Base-by-base conservation (phyloP, 1,139 yeast genomes). In the Blastobotrys capitulatus region DNA sequence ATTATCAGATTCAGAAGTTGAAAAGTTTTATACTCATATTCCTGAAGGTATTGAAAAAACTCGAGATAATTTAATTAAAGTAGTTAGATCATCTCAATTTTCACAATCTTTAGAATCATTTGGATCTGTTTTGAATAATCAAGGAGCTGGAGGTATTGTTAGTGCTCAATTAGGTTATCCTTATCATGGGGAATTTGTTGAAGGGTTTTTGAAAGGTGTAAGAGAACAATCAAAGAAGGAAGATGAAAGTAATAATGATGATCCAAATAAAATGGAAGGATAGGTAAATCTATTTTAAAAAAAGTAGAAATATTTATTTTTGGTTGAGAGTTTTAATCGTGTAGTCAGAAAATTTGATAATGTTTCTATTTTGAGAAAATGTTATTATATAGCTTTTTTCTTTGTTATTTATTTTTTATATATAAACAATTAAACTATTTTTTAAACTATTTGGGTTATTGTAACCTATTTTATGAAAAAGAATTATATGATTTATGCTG, bases 141-240 rank as follows among this genome's bases (percentile, higher is more conserved):
- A 66, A 15, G 83, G 82, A 1, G 77, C 80, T 6, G 84, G 84
- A 1, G 71, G 66, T 49, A 60, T 79, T 35, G 72, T 82, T 46
- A 71, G 86, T 5, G 74, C 71, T 50, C 74, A 78, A 44, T 69
- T 81, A 49, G 77, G 76, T 29, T 71, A 71, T 56, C 74, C 71
- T 7, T 82, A 81, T 56, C 53, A 66, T 20, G 85, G 85, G 3
- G 86, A 81, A 60, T 86, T 86, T 0, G 68, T 81, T 20, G 77
- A 71, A 46, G 76, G 76, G 13, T 80, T 79, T 54, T 65, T 82
- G 51, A 60, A 67, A 36, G 82, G 82, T 2, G 67, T 76, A n/a
- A 66, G 81, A 52, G 54, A 54, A 41, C 49, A 52, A 22, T 51
- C 52, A 2, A 72, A 74, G 54, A 36, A 36, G 15, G 51, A 52